These are phyloP conservation scores for Paecilomyces sp. DNA, from an alignment of 2,329 filamentous ascomycete species.

Conservation along the genomic window DNA sequence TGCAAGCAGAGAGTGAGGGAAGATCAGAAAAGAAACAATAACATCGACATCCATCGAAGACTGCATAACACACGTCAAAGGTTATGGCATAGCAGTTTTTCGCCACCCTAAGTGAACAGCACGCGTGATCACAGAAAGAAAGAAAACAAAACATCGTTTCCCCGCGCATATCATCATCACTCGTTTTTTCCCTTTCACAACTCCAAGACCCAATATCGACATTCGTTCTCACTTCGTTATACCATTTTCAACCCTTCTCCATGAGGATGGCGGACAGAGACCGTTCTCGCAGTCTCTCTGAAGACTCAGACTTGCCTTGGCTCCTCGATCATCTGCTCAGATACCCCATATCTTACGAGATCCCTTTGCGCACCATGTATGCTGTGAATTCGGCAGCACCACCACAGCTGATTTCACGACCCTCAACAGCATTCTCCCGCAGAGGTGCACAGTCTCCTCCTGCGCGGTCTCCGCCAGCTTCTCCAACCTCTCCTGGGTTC, in stretches of 20 bases:
- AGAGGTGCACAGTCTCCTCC: conserved; percentile 11
- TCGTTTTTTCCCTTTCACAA: not conserved
- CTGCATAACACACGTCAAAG: not conserved
- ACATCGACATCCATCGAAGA: not conserved
- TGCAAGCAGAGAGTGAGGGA: not conserved
- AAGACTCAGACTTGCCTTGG: conserved; percentile 41
- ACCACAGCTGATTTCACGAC: conserved; percentile 13
- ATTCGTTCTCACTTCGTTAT: not conserved
- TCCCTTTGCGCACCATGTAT: conserved; percentile 62
- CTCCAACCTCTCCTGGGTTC: conserved; percentile 16
- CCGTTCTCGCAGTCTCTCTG: conserved; percentile 17
- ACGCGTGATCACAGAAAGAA: not conserved
- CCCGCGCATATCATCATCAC: not conserved
- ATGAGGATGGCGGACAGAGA: conserved; percentile 11
- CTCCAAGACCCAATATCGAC: not conserved
- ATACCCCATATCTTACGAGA: conserved; percentile 57
- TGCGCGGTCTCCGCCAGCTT: conserved; percentile 16
- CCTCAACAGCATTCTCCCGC: conserved; percentile 30
- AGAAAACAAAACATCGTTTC: not conserved
- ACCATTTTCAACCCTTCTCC: not conserved
- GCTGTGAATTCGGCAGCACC: conserved; percentile 57
- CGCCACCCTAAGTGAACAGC: not conserved
- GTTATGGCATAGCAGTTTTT: not conserved
- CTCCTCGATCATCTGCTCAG: conserved; percentile 55
- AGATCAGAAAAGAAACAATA: not conserved